phyloP scores from a whole-genome alignment of 345 rosid species.

The Raphanus raphanistrum region DNA sequence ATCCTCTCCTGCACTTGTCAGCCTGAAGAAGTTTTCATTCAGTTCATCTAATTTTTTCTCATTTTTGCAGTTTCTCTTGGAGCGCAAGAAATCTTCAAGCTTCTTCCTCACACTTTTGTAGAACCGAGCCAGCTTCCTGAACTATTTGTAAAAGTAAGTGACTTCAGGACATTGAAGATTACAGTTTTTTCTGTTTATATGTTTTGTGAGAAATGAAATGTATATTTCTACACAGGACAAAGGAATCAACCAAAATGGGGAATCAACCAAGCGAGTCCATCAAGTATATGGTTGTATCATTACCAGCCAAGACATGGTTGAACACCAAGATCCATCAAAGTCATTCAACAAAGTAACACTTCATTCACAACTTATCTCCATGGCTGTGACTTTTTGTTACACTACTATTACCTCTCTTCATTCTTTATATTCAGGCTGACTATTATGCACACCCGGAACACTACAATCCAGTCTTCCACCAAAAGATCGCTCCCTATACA shows the following conservation, averaged over 20 bases:
- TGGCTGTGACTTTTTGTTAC: not conserved
- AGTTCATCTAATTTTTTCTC: not conserved
- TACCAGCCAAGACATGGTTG: constrained; percentile 80
- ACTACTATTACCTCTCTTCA: not conserved
- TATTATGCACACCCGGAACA: constrained; percentile 94
- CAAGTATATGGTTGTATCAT: constrained; percentile 86
- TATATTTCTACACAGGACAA: constrained; percentile 45
- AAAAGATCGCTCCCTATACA: constrained; percentile 73
- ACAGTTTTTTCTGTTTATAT: not conserved
- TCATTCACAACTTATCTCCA: not conserved
- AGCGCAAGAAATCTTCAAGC: constrained; percentile 92
- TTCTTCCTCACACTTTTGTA: constrained; percentile 88
- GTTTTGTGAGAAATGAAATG: not conserved
- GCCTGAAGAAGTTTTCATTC: not conserved
- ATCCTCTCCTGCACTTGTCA: not conserved
- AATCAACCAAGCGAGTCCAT: constrained; percentile 60
- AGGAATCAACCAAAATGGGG: constrained; percentile 34
- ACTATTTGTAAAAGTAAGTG: constrained; percentile 59
- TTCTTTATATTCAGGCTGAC: constrained; percentile 58
- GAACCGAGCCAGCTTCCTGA: constrained; percentile 73
- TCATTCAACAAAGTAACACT: constrained; percentile 67
- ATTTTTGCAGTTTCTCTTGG: constrained; percentile 63
- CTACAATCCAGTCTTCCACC: constrained; percentile 74
- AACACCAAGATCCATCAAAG: constrained; percentile 67
- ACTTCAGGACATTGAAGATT: not conserved